Conservation (phyloP, 2,329 filamentous ascomycete species). For the Xylariaceae sp. region DNA sequence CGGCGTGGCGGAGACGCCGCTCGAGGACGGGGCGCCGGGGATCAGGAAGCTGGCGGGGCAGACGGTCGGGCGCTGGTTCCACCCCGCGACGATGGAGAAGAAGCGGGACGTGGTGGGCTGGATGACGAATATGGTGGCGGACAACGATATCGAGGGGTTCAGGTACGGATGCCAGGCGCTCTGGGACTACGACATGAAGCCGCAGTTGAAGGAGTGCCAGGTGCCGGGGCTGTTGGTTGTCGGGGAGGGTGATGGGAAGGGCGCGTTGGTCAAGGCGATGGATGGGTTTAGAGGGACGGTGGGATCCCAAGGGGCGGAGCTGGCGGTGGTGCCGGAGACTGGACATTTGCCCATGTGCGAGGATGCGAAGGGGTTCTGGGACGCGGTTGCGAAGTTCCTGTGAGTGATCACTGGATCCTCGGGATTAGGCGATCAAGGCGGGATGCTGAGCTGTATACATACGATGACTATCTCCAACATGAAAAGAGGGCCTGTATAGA, state of each 20-base stretch:
- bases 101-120: constrained; percentile 45
- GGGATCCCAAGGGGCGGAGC: constrained; percentile 49
- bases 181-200: constrained; percentile 65
- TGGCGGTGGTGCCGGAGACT: constrained; percentile 63
- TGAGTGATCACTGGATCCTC: too few species aligned
- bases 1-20: constrained; percentile 54
- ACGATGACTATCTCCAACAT: too few species aligned
- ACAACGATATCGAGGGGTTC: constrained; percentile 68
- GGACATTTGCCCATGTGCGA: constrained; percentile 87
- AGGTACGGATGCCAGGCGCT: constrained; percentile 63
- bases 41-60: constrained; percentile 62
- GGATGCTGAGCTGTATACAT: too few species aligned
- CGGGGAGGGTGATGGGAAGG: constrained; percentile 66
- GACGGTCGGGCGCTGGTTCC: constrained; percentile 79
- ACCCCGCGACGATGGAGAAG: constrained; percentile 43
- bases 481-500: too few species aligned
- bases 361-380: constrained; percentile 63
- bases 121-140: constrained; percentile 65
- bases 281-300: constrained; percentile 61
- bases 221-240: constrained; percentile 67
- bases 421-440: too few species aligned
- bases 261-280: constrained; percentile 74
- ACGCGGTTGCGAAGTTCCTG: constrained; percentile 57
- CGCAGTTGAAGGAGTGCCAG: constrained; percentile 46
- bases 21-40: constrained; percentile 47